A percentile compares a stretch with the other conserved stretches of the same genome.
Conservation (phyloP, 441 rosid genomes). For the Bruguiera hainesii region DNA sequence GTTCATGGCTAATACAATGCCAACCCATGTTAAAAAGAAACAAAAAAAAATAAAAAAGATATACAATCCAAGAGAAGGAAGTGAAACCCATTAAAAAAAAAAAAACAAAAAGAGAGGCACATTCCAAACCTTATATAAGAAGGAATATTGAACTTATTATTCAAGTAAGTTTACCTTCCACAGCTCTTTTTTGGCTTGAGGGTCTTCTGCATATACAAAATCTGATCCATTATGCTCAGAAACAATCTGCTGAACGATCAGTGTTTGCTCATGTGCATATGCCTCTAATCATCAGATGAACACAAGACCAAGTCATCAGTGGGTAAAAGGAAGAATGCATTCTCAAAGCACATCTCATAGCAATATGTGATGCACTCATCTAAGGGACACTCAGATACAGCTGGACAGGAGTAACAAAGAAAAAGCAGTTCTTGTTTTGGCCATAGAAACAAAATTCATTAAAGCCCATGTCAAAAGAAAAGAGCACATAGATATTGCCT, state of each 20-base stretch:
- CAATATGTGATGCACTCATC: background rate
- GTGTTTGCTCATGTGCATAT: slow-evolving; percentile 79
- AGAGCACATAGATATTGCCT: background rate
- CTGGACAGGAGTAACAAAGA: background rate
- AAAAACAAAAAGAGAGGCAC: background rate
- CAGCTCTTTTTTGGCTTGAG: slow-evolving; percentile 84
- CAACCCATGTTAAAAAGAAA: no score
- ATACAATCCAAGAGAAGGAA: background rate
- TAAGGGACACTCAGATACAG: background rate
- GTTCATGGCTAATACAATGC: no score
- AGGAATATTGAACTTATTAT: background rate
- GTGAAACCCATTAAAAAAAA: background rate
- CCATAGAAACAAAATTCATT: background rate
- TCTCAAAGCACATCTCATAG: background rate
- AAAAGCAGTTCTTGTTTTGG: background rate
- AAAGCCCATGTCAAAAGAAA: background rate
- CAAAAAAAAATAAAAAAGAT: no score
- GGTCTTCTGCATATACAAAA: slow-evolving; percentile 79
- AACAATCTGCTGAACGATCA: slow-evolving; percentile 78
- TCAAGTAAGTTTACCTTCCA: slow-evolving; percentile 64
- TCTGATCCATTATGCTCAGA: slow-evolving; percentile 80
- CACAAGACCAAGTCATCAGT: slow-evolving; percentile 13
- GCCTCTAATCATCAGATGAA: slow-evolving; percentile 50
- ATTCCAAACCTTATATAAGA: background rate
- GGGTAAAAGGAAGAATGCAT: background rate